These are phyloP conservation scores for Baudoinia panamericana DNA, from an alignment of 495 filamentous ascomycete genomes.

Conservation along the genomic window DNA sequence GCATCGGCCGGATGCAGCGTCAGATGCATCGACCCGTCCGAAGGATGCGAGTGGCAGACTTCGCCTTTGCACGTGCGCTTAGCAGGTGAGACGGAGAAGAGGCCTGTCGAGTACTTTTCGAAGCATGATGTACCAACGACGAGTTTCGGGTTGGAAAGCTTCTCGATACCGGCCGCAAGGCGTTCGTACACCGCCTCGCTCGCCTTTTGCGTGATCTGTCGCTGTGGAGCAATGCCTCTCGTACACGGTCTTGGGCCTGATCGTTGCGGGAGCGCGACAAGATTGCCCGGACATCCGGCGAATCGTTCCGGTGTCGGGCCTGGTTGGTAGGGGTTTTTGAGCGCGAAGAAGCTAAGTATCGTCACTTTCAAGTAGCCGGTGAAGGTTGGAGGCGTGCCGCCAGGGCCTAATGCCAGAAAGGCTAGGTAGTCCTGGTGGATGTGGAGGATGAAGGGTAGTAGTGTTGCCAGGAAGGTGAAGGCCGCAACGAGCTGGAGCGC, in stretches of 20 bases:
- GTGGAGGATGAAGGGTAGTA: slow-evolving; percentile 36
- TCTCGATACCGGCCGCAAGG: slow-evolving; percentile 38
- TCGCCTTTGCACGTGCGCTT: slow-evolving; percentile 62
- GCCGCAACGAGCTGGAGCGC: not conserved
- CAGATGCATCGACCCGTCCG: slow-evolving; percentile 64
- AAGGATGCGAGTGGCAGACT: slow-evolving; percentile 65
- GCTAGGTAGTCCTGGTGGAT: slow-evolving; percentile 63
- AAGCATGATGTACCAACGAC: slow-evolving; percentile 56
- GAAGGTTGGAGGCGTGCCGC: slow-evolving; percentile 64
- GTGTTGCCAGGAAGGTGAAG: slow-evolving; percentile 25
- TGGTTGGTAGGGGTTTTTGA: slow-evolving; percentile 38
- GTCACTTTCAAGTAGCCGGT: slow-evolving; percentile 59
- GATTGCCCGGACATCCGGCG: slow-evolving; percentile 27
- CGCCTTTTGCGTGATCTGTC: slow-evolving; percentile 57
- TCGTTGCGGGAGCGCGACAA: slow-evolving; percentile 44
- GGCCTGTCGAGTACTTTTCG: slow-evolving; percentile 63
- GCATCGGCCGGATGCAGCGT: slow-evolving; percentile 68
- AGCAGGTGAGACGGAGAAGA: slow-evolving; percentile 48
- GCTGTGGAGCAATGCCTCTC: slow-evolving; percentile 65
- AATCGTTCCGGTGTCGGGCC: slow-evolving; percentile 21
- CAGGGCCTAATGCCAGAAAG: slow-evolving; percentile 66
- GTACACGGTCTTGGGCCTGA: slow-evolving; percentile 49
- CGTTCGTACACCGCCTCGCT: slow-evolving; percentile 37
- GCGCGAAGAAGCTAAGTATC: slow-evolving; percentile 37
- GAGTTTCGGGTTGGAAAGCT: slow-evolving; percentile 40